Evolutionary conservation across 352 stramenopile genomes (phyloP).

Genomic region (Phytophthora tentaculata): DNA sequence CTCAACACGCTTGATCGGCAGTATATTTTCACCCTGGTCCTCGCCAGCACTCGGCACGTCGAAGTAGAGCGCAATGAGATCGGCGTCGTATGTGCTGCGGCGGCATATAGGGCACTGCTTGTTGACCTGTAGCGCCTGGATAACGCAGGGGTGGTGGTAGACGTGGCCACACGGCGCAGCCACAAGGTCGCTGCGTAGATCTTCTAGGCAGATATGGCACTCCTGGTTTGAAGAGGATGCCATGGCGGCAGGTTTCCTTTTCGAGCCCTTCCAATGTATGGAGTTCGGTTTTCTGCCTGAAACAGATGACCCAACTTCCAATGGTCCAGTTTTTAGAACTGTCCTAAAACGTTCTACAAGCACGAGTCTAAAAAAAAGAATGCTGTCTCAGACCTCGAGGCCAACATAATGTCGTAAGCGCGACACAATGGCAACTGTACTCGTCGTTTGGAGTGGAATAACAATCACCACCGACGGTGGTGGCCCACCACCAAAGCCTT

Average conservation of each 20-base stretch:
- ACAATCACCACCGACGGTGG: too few species aligned
- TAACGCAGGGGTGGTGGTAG: constrained; percentile 73
- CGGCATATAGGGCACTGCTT: constrained; percentile 79
- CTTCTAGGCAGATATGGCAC: constrained; percentile 86
- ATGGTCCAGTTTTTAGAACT: too few species aligned
- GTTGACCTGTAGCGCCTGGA: constrained; percentile 78
- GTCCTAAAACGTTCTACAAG: too few species aligned
- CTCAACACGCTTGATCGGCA: constrained; percentile 1
- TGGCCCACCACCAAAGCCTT: too few species aligned
- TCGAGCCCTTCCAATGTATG: not conserved
- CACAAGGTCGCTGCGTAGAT: constrained; percentile 65
- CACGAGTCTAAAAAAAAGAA: too few species aligned
- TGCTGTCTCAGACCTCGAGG: too few species aligned
- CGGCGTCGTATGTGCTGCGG: constrained; percentile 39
- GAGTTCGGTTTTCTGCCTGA: not conserved
- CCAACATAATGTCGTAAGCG: too few species aligned
- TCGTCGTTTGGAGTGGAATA: too few species aligned
- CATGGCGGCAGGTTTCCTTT: constrained; percentile 9
- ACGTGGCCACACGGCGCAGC: constrained; percentile 77
- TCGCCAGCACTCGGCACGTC: constrained; percentile 44
- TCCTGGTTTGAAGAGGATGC: constrained; percentile 46
- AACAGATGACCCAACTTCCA: too few species aligned
- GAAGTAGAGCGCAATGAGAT: constrained; percentile 75
- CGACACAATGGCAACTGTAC: too few species aligned
- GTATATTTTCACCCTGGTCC: not conserved